Conservation (phyloP, 2,329 filamentous ascomycete genomes). For the Diplodia seriata region DNA sequence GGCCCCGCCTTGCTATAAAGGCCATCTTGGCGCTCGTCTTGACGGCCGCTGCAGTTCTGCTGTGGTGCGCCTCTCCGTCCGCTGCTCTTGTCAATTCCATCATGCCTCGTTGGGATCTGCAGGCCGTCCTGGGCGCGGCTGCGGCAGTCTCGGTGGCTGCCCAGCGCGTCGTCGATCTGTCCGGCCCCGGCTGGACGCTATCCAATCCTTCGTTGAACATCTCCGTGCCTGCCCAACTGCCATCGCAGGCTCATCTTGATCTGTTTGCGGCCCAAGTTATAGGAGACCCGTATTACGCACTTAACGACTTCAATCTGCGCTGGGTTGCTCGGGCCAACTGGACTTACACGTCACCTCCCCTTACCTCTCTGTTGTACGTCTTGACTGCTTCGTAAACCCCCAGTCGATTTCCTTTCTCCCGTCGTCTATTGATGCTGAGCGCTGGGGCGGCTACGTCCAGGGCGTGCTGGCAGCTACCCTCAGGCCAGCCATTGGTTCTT, state of each 20-base stretch:
- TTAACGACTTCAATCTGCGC: conserved; percentile 66
- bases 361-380: conserved; percentile 39
- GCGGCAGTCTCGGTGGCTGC: conserved; percentile 1
- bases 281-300: conserved; percentile 60
- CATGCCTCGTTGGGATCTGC: conserved; percentile 19
- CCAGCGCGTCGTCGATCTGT: conserved; percentile 37
- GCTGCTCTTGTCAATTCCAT: conserved; percentile 13
- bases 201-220: conserved; percentile 56
- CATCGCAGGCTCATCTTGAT: conserved; percentile 67
- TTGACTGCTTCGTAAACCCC: not conserved
- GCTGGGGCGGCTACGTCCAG: not conserved
- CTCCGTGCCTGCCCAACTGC: conserved; percentile 61
- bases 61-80: conserved; percentile 1
- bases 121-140: conserved; percentile 17
- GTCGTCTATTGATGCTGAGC: not conserved
- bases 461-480: no score
- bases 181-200: conserved; percentile 52
- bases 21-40: conserved; percentile 1
- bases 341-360: conserved; percentile 63
- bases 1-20: conserved; percentile 1
- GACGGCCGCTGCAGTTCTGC: not conserved
- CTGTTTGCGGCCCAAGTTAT: conserved; percentile 62
- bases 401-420: not conserved
- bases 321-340: conserved; percentile 67
- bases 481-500: not conserved